Evolutionary conservation across 768 basidiomycete genomes (phyloP).

Genomic region (Saitozyma podzolica): DNA sequence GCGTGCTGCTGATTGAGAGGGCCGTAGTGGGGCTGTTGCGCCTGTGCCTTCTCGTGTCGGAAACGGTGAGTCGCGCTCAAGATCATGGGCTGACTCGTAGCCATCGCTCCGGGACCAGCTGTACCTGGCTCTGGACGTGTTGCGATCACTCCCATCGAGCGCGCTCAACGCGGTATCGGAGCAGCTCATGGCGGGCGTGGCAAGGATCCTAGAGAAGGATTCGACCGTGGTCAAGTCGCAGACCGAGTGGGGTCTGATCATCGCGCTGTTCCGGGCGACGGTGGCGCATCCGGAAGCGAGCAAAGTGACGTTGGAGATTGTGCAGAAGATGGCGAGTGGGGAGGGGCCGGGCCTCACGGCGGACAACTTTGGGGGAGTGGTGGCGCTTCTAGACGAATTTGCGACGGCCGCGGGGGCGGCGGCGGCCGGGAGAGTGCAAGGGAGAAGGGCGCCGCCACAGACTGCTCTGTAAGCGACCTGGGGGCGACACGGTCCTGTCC

Average conservation of each 20-base stretch:
- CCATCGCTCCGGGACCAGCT: constrained; percentile 76
- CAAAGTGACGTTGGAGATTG: constrained; percentile 75
- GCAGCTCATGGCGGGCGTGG: constrained; percentile 80
- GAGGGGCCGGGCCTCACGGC: constrained; percentile 58
- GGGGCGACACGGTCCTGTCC: neutral
- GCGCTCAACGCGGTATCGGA: constrained; percentile 86
- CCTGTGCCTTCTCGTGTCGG: constrained; percentile 77
- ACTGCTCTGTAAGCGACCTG: constrained; percentile 31
- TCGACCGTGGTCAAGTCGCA: constrained; percentile 76
- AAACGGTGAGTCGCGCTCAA: constrained; percentile 60
- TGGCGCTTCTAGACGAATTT: constrained; percentile 83
- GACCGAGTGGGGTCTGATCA: constrained; percentile 94
- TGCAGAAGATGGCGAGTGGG: constrained; percentile 62
- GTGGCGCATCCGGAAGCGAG: constrained; percentile 84
- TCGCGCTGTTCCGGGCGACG: constrained; percentile 81
- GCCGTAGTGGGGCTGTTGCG: constrained; percentile 86
- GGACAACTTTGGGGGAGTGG: constrained; percentile 78
- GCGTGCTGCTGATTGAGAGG: constrained; percentile 85
- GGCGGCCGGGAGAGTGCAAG: constrained; percentile 61
- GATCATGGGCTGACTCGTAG: neutral
- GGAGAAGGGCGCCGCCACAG: constrained; percentile 49
- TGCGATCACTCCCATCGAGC: constrained; percentile 72
- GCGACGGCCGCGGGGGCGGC: constrained; percentile 69
- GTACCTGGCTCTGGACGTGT: constrained; percentile 86
- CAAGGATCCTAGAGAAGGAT: constrained; percentile 74